Evolutionary conservation across 306 rosid species (phyloP), one percentile per base, ranked within the genome.

Genomic region (Cicer arietinum): DNA sequence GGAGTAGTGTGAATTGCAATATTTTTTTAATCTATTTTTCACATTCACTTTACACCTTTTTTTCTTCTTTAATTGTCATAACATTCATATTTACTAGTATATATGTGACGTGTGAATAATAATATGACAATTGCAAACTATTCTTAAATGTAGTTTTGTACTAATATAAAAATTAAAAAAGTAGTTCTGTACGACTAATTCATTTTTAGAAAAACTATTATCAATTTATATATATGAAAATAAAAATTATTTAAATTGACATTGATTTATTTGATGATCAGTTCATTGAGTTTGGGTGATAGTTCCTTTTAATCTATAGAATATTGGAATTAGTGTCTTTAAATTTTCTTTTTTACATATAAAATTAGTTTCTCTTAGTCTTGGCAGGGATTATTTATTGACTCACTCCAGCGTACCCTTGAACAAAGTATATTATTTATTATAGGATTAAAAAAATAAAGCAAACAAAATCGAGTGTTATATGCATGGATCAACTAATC

Each of bases 351-450:
- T 45, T 22, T 7, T 67, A 30, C 37, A 30, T 30, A 30, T 30
- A 30, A 30, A 30, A 3, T 3, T 30, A 30, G 37, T 30, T 30
- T 30, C 4, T 30, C 37, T 30, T 30, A 71, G 18, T 20, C 46
- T 44, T 16, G 35, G 59, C 63, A 71, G 1, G 13, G 50, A 47
- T 67, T 50, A 57, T 67, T 67, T 67, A 67, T 45, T 57, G 35
- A 42, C n/a, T 39, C n/a, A 30, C 5, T 72, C 43, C 60, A 30
- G 54, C 12, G 39, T 71, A 9, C 42, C 41, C 58, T 10, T 58
- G 41, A 56, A 20, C 47, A 56, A 46, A 47, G 20, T 35, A 35
- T 58, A 57, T 67, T n/a, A 20, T 46, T 7, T 30, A 4, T 30
- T 3, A 7, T 45, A 45, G 17, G n/a, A 56, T 43, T 79, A 13